phyloP scores from a whole-genome alignment of 768 basidiomycete species.

The Dacryopinax primogenitus region DNA sequence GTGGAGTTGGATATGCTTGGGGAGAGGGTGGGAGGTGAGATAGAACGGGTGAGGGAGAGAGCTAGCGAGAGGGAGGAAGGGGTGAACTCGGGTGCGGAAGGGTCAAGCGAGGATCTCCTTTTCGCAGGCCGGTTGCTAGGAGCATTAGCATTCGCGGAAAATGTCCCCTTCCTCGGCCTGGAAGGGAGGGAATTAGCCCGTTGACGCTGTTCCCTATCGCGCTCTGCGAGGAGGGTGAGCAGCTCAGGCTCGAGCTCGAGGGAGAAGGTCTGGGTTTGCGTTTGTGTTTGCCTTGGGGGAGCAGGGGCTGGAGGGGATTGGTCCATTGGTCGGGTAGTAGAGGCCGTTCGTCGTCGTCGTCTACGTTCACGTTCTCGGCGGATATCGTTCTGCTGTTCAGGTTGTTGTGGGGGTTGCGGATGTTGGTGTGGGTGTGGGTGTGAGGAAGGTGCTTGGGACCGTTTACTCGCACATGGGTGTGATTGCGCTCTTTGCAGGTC shows the following conservation, averaged over 20 bases:
- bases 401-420: conserved; percentile 7
- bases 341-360: neutral
- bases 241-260: conserved; percentile 4
- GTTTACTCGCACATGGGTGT: neutral
- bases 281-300: neutral
- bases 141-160: too few species aligned
- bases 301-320: neutral
- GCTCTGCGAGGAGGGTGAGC: neutral
- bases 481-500: neutral
- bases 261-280: neutral
- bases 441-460: neutral
- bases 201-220: neutral
- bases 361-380: neutral
- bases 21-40: neutral
- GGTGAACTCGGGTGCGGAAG: neutral
- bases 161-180: too few species aligned
- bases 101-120: neutral
- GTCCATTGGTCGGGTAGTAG: neutral
- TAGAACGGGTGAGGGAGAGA: neutral
- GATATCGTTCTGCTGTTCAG: conserved; percentile 5
- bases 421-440: conserved; percentile 9
- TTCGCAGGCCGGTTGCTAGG: neutral
- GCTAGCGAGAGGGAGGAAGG: neutral
- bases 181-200: conserved; percentile 4
- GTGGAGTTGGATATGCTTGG: neutral